Conservation (phyloP, 257 asterid species). For the Phtheirospermum japonicum region DNA sequence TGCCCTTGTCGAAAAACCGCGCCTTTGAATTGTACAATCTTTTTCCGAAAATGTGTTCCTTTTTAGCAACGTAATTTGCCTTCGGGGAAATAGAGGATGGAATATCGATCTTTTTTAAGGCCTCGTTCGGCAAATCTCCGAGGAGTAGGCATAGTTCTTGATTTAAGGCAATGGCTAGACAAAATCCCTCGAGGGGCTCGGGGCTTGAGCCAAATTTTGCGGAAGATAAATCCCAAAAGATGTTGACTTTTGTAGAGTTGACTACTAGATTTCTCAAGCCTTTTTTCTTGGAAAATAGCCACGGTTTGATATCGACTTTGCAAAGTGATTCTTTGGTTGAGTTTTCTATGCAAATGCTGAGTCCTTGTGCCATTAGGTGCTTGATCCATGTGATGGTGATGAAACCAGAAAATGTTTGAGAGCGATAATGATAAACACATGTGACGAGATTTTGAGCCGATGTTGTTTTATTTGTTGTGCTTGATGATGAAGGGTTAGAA, state of each 20-base stretch:
- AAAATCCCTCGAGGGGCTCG: slow-evolving; percentile 61
- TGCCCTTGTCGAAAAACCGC: slow-evolving; percentile 48
- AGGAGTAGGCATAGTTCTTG: slow-evolving; percentile 48
- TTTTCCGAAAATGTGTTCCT: slow-evolving; percentile 61
- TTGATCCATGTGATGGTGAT: slow-evolving; percentile 60
- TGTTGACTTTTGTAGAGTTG: slow-evolving; percentile 34
- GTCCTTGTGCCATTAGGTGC: slow-evolving; percentile 58
- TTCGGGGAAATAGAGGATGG: slow-evolving; percentile 26
- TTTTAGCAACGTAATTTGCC: slow-evolving; percentile 46
- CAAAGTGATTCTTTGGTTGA: slow-evolving; percentile 39
- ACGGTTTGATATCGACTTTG: slow-evolving; percentile 62
- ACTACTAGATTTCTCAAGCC: slow-evolving; percentile 42
- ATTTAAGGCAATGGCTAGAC: slow-evolving; percentile 44
- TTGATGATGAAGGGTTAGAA: slow-evolving; percentile 28
- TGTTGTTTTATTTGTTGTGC: slow-evolving; percentile 16
- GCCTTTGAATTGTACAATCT: slow-evolving; percentile 45
- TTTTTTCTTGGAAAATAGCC: slow-evolving; percentile 63
- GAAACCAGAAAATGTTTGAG: slow-evolving; percentile 44
- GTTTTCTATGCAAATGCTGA: slow-evolving; percentile 43
- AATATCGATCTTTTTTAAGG: slow-evolving; percentile 36
- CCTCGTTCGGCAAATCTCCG: slow-evolving; percentile 48
- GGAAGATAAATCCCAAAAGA: slow-evolving; percentile 65
- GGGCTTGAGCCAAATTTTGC: slow-evolving; percentile 71
- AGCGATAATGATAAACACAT: slow-evolving; percentile 44
- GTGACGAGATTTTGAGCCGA: slow-evolving; percentile 57